Evolutionary conservation across 192 early-diverging fungal species (phyloP), one percentile per base, ranked within the genome.

Genomic region (Diversispora eburnea): DNA sequence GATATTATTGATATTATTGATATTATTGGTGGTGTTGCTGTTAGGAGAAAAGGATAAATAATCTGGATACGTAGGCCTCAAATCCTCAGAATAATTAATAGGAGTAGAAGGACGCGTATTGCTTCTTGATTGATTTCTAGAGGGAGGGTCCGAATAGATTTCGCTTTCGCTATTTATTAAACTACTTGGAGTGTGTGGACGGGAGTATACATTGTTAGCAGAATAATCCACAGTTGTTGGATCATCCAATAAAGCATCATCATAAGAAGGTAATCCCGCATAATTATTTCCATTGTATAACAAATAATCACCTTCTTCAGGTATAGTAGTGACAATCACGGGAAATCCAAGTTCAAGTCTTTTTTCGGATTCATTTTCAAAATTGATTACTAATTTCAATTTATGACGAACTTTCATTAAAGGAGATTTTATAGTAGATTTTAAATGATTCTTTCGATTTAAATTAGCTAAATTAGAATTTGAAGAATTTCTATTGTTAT

Each of bases 381-480:
- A 73, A 22, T 19, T 20, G 25, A 73, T 64, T 41, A 22, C 54
- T 20, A 73, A 52, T 45, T 52, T 59, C 13, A 73, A 43, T 22
- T 60, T 62, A 73, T 73, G 72, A 13, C 72, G 42, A 45, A 73
- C 72, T 52, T 48, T 19, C 15, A 73, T 64, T 41, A 73, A 73
- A n/a, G 72, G 72, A 62, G 45, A 48, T 54, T 52, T 64, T 42
- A 73, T 64, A 0, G 72, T 64, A 6, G 72, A 20, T 46, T 64
- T 73, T 54, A 73, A 55, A 8, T 56, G 22, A 19, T 45, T 39
- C 19, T 52, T 64, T 4, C 41, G 9, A 7, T 8, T 42, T 22
- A 3, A 4, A 25, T n/a, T 9, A 39, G 20, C 15, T 58, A 15
- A 33, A 33, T 33, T 33, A 33, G 25, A 33, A 33, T 33, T 33